Evolutionary conservation across 148 eudicot genomes (phyloP).

Genomic region (Rhododendron griersonianum): DNA sequence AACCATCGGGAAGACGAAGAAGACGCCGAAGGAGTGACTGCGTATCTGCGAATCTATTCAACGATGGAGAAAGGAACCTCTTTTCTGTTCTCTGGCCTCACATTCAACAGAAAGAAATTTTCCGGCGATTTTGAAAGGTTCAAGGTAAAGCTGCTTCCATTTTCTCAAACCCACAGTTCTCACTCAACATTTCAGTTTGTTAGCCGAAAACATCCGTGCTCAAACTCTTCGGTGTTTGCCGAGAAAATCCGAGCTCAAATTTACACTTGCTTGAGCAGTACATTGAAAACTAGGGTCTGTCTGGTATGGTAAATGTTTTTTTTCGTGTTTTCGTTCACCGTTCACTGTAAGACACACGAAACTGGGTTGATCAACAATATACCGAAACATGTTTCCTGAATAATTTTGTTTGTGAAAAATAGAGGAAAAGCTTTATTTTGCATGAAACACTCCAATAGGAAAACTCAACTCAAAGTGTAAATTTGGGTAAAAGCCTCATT

Average conservation of each 20-base stretch:
- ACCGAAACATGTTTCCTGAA: neutral
- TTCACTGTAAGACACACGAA: neutral
- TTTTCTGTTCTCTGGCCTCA: slow-evolving; percentile 72
- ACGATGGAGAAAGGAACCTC: slow-evolving; percentile 55
- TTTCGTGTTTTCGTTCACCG: neutral
- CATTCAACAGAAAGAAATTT: slow-evolving; percentile 62
- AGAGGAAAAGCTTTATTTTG: neutral
- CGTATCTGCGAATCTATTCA: neutral
- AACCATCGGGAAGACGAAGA: neutral
- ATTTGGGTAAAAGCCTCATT: neutral
- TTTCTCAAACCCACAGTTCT: neutral
- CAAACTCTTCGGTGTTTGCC: neutral
- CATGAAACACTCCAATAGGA: neutral
- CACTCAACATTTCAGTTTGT: neutral
- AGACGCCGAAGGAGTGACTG: neutral
- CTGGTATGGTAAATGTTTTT: neutral
- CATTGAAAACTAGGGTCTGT: neutral
- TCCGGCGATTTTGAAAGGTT: slow-evolving; percentile 62
- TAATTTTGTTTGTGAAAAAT: neutral
- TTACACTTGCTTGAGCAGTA: neutral
- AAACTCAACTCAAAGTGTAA: neutral
- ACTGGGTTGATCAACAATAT: neutral
- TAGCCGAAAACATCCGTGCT: neutral
- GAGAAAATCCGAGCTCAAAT: neutral
- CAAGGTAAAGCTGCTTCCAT: slow-evolving; percentile 34